These are phyloP conservation scores for Aspergillus olivimuriae DNA, from an alignment of 495 filamentous ascomycete species.

Conservation along the genomic window DNA sequence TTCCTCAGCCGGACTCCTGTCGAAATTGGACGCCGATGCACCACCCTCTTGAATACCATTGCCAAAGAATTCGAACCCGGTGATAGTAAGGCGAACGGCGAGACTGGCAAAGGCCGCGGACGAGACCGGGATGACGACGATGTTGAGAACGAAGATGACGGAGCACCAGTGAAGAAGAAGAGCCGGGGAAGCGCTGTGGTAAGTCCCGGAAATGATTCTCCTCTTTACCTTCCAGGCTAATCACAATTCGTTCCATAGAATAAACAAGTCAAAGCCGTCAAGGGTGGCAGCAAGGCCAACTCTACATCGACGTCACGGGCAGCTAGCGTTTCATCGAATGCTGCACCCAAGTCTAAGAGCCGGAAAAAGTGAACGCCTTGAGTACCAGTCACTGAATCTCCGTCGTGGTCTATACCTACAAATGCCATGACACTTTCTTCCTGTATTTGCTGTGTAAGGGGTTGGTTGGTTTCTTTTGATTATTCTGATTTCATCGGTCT, in stretches of 20 bases:
- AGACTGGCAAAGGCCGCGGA: constrained; percentile 62
- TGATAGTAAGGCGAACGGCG: constrained; percentile 54
- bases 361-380: constrained; percentile 38
- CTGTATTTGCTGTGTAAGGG: neutral
- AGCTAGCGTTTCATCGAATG: constrained; percentile 49
- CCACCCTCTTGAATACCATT: constrained; percentile 88
- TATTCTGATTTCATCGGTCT: constrained; percentile 11
- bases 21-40: constrained; percentile 87
- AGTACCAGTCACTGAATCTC: too few relatives aligned
- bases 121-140: constrained; percentile 72
- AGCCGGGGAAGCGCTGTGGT: constrained; percentile 74
- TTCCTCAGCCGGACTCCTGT: constrained; percentile 90
- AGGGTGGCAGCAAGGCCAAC: constrained; percentile 46
- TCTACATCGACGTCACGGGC: constrained; percentile 50
- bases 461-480: constrained; percentile 8
- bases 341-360: constrained; percentile 41
- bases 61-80: constrained; percentile 83
- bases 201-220: constrained; percentile 15
- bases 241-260: constrained; percentile 36
- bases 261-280: constrained; percentile 55
- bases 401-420: too few relatives aligned
- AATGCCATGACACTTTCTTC: too few relatives aligned
- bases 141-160: constrained; percentile 65
- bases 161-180: constrained; percentile 87
- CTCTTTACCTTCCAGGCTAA: constrained; percentile 1